Conservation (phyloP, 176 grass and related monocot species). For the Poa annua region DNA sequence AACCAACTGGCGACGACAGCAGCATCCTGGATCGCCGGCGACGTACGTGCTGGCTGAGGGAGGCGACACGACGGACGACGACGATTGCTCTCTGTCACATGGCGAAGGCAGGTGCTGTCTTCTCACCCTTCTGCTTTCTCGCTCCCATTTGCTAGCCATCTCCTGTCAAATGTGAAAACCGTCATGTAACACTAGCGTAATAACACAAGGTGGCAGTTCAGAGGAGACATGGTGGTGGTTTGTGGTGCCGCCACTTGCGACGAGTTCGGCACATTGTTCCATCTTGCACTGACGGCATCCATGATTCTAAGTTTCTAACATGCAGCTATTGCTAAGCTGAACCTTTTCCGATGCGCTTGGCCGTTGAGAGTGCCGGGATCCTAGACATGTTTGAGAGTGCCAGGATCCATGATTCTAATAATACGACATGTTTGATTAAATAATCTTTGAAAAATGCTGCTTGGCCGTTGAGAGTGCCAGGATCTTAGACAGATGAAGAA, state of each 20-base stretch:
- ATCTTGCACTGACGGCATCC: neutral
- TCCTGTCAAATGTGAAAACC: neutral
- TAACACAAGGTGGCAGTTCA: conserved; percentile 41
- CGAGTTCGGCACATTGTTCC: neutral
- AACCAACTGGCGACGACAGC: neutral
- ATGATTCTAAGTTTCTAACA: neutral
- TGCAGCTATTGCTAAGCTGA: too few relatives aligned
- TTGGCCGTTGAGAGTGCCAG: neutral
- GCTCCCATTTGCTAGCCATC: conserved; percentile 37
- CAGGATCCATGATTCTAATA: conserved; percentile 18
- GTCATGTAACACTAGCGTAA: neutral
- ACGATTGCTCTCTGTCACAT: conserved; percentile 17
- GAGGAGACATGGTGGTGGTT: conserved; percentile 30
- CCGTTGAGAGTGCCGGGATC: too few relatives aligned
- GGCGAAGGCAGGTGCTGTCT: neutral
- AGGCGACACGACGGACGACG: conserved; percentile 29
- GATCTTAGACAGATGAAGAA: neutral
- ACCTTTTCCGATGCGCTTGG: too few relatives aligned
- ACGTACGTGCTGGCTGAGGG: too few relatives aligned
- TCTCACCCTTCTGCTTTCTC: neutral
- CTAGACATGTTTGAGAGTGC: too few relatives aligned
- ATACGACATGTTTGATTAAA: neutral
- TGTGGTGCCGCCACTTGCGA: conserved; percentile 43
- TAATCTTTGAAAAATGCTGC: neutral
- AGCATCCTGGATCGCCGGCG: neutral